Evolutionary conservation across 2,329 filamentous ascomycete species (phyloP).

Genomic region (Venturia aucupariae): DNA sequence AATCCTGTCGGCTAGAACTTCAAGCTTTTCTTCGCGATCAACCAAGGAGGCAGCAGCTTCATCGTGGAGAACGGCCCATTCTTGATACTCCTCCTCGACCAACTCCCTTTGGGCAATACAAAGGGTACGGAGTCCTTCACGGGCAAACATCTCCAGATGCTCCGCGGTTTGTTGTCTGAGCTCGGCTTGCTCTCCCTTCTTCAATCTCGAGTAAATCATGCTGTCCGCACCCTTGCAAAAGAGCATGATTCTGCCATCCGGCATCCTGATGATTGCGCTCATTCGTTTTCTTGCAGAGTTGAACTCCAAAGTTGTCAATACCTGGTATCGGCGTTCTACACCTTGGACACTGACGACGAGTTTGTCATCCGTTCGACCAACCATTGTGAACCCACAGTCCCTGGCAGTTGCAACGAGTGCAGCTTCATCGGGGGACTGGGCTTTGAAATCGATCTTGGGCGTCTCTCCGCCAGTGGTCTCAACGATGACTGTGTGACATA

Average conservation of each 20-base stretch:
- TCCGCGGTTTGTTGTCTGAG: slow-evolving; percentile 77
- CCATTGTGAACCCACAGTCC: slow-evolving; percentile 89
- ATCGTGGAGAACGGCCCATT: slow-evolving; percentile 83
- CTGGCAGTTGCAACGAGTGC: slow-evolving; percentile 88
- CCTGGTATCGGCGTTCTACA: slow-evolving; percentile 71
- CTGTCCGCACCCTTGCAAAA: slow-evolving; percentile 98
- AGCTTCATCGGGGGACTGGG: slow-evolving; percentile 93
- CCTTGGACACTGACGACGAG: slow-evolving; percentile 83
- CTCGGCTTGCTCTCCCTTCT: slow-evolving; percentile 74
- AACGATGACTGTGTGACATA: slow-evolving; percentile 96
- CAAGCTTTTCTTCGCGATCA: slow-evolving; percentile 85
- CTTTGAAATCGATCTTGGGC: slow-evolving; percentile 88
- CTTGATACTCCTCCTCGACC: slow-evolving; percentile 69
- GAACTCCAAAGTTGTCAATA: slow-evolving; percentile 94
- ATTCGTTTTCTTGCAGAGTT: slow-evolving; percentile 95
- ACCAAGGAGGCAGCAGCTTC: slow-evolving; percentile 73
- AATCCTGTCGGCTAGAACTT: slow-evolving; percentile 79
- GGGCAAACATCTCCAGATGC: slow-evolving; percentile 92
- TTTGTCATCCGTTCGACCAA: slow-evolving; percentile 69
- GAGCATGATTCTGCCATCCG: slow-evolving; percentile 76
- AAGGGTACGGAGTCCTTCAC: slow-evolving; percentile 87
- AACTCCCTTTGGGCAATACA: slow-evolving; percentile 84
- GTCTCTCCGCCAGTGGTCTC: slow-evolving; percentile 84
- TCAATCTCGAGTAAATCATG: slow-evolving; percentile 88
- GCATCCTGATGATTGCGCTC: slow-evolving; percentile 95